phyloP scores from a whole-genome alignment of 331 rosid genomes.

The Quercus tomentella region DNA sequence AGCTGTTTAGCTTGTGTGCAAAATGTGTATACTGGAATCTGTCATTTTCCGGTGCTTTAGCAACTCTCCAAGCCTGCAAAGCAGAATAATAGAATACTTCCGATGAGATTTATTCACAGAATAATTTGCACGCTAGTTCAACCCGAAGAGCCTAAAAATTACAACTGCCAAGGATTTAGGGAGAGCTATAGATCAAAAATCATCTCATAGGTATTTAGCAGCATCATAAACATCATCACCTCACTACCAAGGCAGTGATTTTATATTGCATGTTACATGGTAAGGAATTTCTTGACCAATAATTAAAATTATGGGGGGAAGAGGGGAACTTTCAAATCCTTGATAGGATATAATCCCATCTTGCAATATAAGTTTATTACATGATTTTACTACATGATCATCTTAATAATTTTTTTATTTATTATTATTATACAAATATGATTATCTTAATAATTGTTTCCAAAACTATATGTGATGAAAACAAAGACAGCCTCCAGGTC shows the following conservation, averaged over 20 bases:
- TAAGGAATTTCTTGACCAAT: background rate
- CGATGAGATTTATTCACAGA: background rate
- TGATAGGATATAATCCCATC: background rate
- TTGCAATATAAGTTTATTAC: background rate
- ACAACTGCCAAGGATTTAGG: background rate
- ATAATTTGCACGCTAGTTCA: background rate
- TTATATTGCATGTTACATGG: background rate
- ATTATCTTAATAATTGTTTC: background rate
- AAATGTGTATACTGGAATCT: slow-evolving; percentile 84
- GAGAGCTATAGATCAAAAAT: background rate
- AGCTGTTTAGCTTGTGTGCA: slow-evolving; percentile 95
- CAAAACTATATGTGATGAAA: background rate
- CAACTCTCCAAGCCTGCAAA: slow-evolving; percentile 79
- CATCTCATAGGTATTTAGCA: background rate
- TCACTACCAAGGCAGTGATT: background rate
- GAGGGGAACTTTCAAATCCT: background rate
- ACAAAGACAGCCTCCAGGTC: background rate
- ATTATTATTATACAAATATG: background rate
- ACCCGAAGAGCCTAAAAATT: background rate
- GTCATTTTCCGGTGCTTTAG: slow-evolving; percentile 60
- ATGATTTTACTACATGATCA: background rate
- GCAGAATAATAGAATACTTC: background rate
- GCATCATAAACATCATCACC: background rate
- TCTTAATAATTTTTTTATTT: background rate
- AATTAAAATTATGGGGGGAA: background rate